A percentile compares a stretch with the other conserved stretches of the same genome.
phyloP scores from a whole-genome alignment of 257 asterid species.

The Nicotiana attenuata region DNA sequence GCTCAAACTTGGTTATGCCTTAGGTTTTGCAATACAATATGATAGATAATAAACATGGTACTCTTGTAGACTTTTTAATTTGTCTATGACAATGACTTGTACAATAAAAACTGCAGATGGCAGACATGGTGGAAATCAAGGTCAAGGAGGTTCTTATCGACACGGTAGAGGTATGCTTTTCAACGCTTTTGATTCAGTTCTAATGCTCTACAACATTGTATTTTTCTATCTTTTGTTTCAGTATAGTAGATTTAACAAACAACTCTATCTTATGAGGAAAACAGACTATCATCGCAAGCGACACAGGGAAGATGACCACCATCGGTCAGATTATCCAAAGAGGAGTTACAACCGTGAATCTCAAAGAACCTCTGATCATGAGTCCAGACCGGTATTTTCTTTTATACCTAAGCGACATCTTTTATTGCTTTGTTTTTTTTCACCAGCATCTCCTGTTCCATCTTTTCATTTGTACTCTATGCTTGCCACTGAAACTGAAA shows the following conservation, averaged over 20 bases:
- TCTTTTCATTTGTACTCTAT: background rate
- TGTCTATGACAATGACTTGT: background rate
- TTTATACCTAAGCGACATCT: background rate
- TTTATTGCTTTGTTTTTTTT: background rate
- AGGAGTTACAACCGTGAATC: constrained; percentile 69
- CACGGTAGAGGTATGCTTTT: constrained; percentile 69
- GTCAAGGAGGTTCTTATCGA: constrained; percentile 68
- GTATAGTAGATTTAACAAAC: background rate
- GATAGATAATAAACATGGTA: background rate
- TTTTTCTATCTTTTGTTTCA: background rate
- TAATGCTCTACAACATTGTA: background rate
- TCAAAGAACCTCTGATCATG: constrained; percentile 60
- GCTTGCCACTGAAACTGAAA: background rate
- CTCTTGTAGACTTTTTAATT: background rate
- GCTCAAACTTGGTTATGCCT: background rate
- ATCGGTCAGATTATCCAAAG: constrained; percentile 50
- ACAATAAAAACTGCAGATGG: constrained; percentile 39
- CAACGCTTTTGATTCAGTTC: background rate
- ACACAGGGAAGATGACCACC: constrained; percentile 63
- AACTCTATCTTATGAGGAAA: background rate
- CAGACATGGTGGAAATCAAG: constrained; percentile 66
- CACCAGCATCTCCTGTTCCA: background rate
- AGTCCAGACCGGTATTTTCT: constrained; percentile 69
- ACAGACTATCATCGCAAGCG: constrained; percentile 72
- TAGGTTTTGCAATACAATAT: background rate